These are phyloP conservation scores for Penstemon newberryi DNA, from an alignment of 257 asterid species.

Conservation along the genomic window DNA sequence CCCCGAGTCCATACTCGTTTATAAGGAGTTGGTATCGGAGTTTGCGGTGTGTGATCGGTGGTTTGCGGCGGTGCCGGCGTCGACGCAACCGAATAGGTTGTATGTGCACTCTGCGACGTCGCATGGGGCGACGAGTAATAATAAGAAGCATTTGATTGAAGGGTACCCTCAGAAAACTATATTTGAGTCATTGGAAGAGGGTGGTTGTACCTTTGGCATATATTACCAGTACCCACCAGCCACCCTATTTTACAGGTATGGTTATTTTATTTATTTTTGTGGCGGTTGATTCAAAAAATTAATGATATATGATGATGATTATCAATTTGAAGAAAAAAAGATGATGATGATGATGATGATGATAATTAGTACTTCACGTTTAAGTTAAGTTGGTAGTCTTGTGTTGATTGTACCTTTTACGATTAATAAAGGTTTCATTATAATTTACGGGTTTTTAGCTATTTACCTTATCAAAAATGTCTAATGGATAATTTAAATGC, in stretches of 20 bases:
- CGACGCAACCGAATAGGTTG: slow-evolving; percentile 76
- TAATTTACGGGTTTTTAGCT: no score
- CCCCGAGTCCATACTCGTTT: slow-evolving; percentile 56
- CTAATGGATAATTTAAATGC: no score
- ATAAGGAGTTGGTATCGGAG: slow-evolving; percentile 51
- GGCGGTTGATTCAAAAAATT: no score
- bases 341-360: no score
- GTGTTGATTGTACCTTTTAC: no score
- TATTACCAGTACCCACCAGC: slow-evolving; percentile 71
- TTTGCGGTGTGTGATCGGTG: slow-evolving; percentile 77
- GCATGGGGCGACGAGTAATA: slow-evolving; percentile 49
- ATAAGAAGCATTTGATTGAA: slow-evolving; percentile 34
- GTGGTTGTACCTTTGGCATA: slow-evolving; percentile 56
- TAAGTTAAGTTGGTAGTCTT: no score
- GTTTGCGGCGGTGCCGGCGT: slow-evolving; percentile 75
- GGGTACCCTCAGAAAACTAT: slow-evolving; percentile 78
- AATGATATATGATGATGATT: no score
- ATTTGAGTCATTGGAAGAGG: slow-evolving; percentile 65
- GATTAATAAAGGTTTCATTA: no score
- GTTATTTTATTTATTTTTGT: no score
- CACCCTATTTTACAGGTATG: slow-evolving; percentile 58
- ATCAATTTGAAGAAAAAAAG: no score
- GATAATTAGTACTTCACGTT: no score
- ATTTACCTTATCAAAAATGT: no score
- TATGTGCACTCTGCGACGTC: slow-evolving; percentile 76